These are phyloP conservation scores for Penicillium nucicola DNA, from an alignment of 495 filamentous ascomycete species.

Conservation along the genomic window DNA sequence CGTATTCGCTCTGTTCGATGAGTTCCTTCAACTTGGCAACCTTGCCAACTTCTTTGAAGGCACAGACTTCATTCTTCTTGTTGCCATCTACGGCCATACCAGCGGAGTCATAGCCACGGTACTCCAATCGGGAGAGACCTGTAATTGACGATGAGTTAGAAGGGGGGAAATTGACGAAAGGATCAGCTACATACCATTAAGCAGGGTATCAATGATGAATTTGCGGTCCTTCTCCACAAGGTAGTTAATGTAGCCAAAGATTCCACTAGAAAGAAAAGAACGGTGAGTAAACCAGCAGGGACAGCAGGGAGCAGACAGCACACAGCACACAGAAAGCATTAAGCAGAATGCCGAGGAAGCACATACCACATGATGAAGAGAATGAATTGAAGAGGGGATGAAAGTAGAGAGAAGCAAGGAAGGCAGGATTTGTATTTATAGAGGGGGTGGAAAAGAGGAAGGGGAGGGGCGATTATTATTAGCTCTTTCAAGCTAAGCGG, in stretches of 20 bases:
- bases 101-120: conserved; percentile 96
- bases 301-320: too few relatives aligned
- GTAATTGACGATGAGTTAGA: conserved; percentile 4
- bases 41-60: conserved; percentile 99
- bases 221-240: conserved; percentile 92
- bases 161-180: neutral
- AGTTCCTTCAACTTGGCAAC: conserved; percentile 93
- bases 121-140: conserved; percentile 86
- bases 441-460: conserved; percentile 12
- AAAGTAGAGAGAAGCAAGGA: conserved; percentile 5
- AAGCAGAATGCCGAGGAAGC: too few relatives aligned
- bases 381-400: conserved; percentile 4
- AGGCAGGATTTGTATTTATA: conserved; percentile 27
- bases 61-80: conserved; percentile 96
- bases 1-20: conserved; percentile 76
- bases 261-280: conserved; percentile 65
- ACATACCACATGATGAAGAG: conserved; percentile 38
- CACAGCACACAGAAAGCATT: too few relatives aligned
- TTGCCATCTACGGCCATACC: conserved; percentile 94
- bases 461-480: conserved; percentile 20
- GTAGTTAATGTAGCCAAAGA: conserved; percentile 96
- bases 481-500: conserved; percentile 5
- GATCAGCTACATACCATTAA: conserved; percentile 68
- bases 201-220: conserved; percentile 89
- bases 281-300: neutral